Conservation (phyloP, 83 land plant genomes). For the Diphasiastrum complanatum region DNA sequence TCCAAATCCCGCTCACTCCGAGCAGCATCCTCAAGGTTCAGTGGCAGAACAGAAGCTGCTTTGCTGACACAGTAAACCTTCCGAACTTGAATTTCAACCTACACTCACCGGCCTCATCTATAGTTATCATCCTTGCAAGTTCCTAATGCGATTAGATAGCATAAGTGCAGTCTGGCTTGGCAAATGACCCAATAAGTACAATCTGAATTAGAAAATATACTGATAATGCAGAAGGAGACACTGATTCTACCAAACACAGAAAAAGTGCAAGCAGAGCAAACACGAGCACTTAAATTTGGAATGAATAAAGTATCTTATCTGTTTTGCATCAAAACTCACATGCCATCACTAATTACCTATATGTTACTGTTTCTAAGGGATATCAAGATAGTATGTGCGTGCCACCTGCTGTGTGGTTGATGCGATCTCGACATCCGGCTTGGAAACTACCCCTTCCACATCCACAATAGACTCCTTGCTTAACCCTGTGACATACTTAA, state of each 20-base stretch:
- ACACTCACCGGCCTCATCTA: conserved; percentile 6
- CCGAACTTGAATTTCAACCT: conserved; percentile 76
- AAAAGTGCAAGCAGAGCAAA: too few species aligned
- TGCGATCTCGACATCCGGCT: conserved; percentile 48
- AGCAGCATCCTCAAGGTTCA: conserved; percentile 89
- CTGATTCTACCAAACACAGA: too few species aligned
- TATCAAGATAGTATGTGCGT: too few species aligned
- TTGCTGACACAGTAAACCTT: conserved; percentile 64
- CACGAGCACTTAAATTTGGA: too few species aligned
- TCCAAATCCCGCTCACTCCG: conserved; percentile 79
- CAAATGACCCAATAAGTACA: too few species aligned
- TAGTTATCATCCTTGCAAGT: too few species aligned
- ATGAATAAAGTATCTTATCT: too few species aligned
- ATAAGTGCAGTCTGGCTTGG: too few species aligned
- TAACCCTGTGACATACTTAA: conserved; percentile 49
- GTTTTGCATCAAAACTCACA: neutral
- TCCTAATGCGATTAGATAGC: too few species aligned
- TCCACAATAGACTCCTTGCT: conserved; percentile 75
- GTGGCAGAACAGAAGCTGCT: conserved; percentile 56
- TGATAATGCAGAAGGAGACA: too few species aligned
- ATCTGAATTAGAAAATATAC: too few species aligned
- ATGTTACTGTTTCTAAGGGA: too few species aligned
- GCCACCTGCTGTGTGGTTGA: conserved; percentile 89
- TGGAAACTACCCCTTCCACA: conserved; percentile 58
- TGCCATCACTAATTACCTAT: neutral